Percentiles rank a stretch among this genome's conserved stretches.
Conservation (phyloP, 768 basidiomycete species). For the Russula sp. region DNA sequence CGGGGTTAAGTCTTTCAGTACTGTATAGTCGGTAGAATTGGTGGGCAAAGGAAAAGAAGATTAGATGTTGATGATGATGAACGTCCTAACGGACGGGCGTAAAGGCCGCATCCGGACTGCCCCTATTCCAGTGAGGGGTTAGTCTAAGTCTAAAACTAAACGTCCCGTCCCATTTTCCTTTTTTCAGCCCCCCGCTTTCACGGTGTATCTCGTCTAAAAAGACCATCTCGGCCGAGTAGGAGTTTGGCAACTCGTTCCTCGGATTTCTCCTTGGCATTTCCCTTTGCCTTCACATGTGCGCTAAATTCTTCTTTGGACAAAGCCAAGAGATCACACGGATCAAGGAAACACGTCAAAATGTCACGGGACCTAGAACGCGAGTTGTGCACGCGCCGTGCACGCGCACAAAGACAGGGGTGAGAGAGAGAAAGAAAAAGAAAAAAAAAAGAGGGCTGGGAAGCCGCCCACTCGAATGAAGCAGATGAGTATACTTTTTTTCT, state of each 20-base stretch:
- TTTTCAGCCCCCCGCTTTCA: neutral
- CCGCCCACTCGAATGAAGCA: neutral
- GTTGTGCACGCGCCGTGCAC: neutral
- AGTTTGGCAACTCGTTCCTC: neutral
- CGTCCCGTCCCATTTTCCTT: neutral
- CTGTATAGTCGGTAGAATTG: neutral
- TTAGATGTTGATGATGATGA: too few species aligned
- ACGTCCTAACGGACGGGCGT: neutral
- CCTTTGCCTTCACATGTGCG: neutral
- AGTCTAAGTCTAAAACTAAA: neutral
- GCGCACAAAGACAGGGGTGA: neutral
- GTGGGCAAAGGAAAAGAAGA: too few species aligned
- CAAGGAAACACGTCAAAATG: neutral
- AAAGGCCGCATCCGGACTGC: slow-evolving; percentile 8
- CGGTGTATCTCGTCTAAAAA: neutral
- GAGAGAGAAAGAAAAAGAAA: neutral
- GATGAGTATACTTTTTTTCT: neutral
- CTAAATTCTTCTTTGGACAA: too few species aligned
- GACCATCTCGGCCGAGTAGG: neutral
- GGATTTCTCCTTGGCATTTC: neutral
- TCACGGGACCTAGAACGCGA: neutral
- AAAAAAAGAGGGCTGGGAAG: neutral
- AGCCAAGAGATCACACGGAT: neutral
- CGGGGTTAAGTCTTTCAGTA: neutral
- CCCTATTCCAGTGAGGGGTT: neutral